Percentiles rank a stretch among this genome's conserved stretches.
These are phyloP conservation scores for Boletus sp. DNA, from an alignment of 768 basidiomycete species.

Conservation along the genomic window DNA sequence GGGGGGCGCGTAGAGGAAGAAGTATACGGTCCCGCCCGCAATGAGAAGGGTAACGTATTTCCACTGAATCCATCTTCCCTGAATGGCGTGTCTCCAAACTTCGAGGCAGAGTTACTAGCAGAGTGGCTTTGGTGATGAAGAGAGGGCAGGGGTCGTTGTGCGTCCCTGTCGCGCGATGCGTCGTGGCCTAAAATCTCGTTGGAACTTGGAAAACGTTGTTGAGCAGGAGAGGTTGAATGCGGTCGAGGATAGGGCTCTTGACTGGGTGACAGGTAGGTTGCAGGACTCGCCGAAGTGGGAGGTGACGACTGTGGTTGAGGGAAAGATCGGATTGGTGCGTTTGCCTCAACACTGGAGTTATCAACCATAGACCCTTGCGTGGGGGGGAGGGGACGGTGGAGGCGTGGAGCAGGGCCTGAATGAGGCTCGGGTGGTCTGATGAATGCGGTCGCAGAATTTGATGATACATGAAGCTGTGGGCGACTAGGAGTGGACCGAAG, in stretches of 20 bases:
- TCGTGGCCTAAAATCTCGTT: slow-evolving; percentile 20
- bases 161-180: slow-evolving; percentile 26
- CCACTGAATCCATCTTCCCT: slow-evolving; percentile 29
- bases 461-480: slow-evolving; percentile 22
- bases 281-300: slow-evolving; percentile 14
- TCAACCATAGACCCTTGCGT: slow-evolving; percentile 25
- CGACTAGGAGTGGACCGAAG: slow-evolving; percentile 32
- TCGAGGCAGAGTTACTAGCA: slow-evolving; percentile 24
- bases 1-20: slow-evolving; percentile 23
- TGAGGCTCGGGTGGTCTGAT: slow-evolving; percentile 19
- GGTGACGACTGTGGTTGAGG: slow-evolving; percentile 27
- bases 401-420: slow-evolving; percentile 18
- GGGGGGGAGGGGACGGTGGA: slow-evolving; percentile 29
- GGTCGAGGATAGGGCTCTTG: slow-evolving; percentile 62
- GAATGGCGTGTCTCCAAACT: slow-evolving; percentile 31
- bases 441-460: slow-evolving; percentile 13
- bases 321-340: slow-evolving; percentile 17
- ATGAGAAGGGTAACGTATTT: slow-evolving; percentile 21
- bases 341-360: slow-evolving; percentile 16
- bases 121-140: slow-evolving; percentile 29
- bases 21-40: slow-evolving; percentile 29
- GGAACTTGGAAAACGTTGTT: slow-evolving; percentile 27
- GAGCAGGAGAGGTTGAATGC: slow-evolving; percentile 49
- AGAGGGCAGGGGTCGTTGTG: slow-evolving; percentile 25
- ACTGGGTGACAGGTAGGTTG: slow-evolving; percentile 40